These are phyloP conservation scores for Aspergillus bertholletiae DNA, from an alignment of 495 filamentous ascomycete genomes.

Conservation along the genomic window DNA sequence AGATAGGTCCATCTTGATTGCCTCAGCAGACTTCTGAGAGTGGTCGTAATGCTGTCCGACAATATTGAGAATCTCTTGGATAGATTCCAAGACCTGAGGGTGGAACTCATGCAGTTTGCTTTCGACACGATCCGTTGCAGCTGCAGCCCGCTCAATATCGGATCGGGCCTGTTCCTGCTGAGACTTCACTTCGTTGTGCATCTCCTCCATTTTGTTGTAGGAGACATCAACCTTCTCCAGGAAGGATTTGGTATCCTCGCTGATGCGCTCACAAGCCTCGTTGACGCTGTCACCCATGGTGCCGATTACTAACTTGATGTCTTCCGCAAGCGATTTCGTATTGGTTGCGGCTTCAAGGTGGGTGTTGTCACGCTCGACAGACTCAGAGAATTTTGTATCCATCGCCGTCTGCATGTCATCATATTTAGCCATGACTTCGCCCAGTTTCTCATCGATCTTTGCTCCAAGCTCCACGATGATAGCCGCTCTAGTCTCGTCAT, in stretches of 20 bases:
- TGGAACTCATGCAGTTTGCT: conserved; percentile 73
- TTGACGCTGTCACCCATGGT: conserved; percentile 77
- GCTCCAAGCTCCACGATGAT: conserved; percentile 53
- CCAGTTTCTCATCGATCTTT: conserved; percentile 79
- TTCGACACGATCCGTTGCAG: conserved; percentile 71
- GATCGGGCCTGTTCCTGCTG: conserved; percentile 76
- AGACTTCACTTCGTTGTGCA: conserved; percentile 63
- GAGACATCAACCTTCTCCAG: conserved; percentile 75
- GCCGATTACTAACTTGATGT: conserved; percentile 78
- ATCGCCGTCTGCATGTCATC: conserved; percentile 71
- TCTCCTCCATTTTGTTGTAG: conserved; percentile 71
- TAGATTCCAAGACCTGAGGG: conserved; percentile 75
- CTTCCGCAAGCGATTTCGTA: conserved; percentile 77
- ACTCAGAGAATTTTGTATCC: conserved; percentile 64
- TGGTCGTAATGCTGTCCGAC: conserved; percentile 79
- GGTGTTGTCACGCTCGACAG: conserved; percentile 60
- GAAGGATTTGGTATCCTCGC: conserved; percentile 78
- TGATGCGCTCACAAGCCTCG: conserved; percentile 80
- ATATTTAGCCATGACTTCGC: conserved; percentile 73
- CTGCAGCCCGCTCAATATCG: conserved; percentile 66
- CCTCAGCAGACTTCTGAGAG: conserved; percentile 48
- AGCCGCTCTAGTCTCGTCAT: conserved; percentile 57
- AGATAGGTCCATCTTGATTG: conserved; percentile 49
- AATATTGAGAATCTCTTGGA: conserved; percentile 77
- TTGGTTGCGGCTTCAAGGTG: conserved; percentile 65